phyloP scores from a whole-genome alignment of 805 yeast species.

The Komagataella ulmi region DNA sequence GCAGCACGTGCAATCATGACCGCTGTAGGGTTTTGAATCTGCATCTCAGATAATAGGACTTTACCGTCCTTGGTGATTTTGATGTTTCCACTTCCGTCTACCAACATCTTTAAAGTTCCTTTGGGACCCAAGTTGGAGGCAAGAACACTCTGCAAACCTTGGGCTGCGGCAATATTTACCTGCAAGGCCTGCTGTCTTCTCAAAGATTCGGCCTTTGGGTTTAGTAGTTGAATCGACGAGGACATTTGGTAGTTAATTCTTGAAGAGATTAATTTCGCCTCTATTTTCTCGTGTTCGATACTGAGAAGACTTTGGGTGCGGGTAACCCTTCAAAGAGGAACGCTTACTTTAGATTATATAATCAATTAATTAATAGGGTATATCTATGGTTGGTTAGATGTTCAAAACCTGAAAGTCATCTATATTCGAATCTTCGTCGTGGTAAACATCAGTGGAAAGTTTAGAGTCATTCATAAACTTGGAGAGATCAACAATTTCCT shows the following conservation, averaged over 20 bases:
- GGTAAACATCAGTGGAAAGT: not conserved
- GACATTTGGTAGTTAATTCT: not conserved
- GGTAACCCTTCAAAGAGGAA: not conserved
- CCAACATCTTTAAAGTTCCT: conserved; percentile 92
- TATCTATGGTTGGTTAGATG: not conserved
- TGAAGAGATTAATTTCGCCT: not conserved
- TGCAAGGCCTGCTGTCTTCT: conserved; percentile 91
- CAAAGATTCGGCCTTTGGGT: conserved; percentile 96
- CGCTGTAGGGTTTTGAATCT: conserved; percentile 85
- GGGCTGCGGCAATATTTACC: conserved; percentile 93
- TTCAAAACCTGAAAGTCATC: not conserved
- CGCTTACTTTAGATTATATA: not conserved
- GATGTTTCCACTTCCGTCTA: conserved; percentile 92
- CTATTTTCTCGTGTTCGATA: not conserved
- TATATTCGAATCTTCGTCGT: not conserved
- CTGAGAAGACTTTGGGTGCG: not conserved
- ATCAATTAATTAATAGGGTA: not conserved
- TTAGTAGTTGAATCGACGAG: conserved; percentile 73
- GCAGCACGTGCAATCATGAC: conserved; percentile 95
- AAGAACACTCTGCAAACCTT: conserved; percentile 86
- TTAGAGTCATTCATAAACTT: not conserved
- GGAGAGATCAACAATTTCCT: not conserved
- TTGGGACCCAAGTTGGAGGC: conserved; percentile 92
- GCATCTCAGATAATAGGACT: conserved; percentile 90
- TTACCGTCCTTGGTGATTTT: conserved; percentile 96